Evolutionary conservation across 2,329 filamentous ascomycete genomes (phyloP), one percentile per base, ranked within the genome.

Genomic region (Curvularia verruculosa): DNA sequence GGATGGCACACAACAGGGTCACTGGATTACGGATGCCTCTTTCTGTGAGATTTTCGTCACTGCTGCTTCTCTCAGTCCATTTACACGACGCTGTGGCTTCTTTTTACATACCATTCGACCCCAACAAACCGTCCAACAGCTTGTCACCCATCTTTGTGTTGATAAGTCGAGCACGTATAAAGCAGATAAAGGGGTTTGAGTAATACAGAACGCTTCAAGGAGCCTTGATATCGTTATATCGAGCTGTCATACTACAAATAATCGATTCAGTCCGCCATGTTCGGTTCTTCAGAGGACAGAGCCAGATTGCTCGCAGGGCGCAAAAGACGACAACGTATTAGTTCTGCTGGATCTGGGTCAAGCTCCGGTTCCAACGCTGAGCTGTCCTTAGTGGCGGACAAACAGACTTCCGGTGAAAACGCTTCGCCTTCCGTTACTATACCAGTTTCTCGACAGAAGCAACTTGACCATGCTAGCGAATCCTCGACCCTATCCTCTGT

Each of bases 271-370:
- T 39, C 39, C 41, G 31, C 24, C 49, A 75, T 74, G 71, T 75
- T 75, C 23, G 73, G 73, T 7, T 64, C 70, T 13, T 71, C 68
- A 9, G 68, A 75, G 45, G 72, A 75, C 41, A 67, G 72, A 47
- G 73, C 73, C 34, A 68, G 69, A 57, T 71, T 72, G 56, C 71
- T 74, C 40, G 72, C 72, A n/a, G 71, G 65, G 23, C 69, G 71
- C 29, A 65, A 64, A 48, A 64, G 71, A 47, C 69, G 64, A 58
- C 61, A 67, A 10, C 65, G 72, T 7, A 60, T 68, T 49, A 56
- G 52, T 44, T 74, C 68, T 9, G 52, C 37, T 29, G 61, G 49
- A 53, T 69, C 70, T 12, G 49, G 56, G 23, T 50, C 56, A 9
- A 65, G 56, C 44, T 57, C 53, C 28, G 40, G 47, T 21, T 9